A percentile compares a stretch with the other conserved stretches of the same genome.
phyloP scores from a whole-genome alignment of 2,329 filamentous ascomycete genomes.

The Aspergillus tubingensis region DNA sequence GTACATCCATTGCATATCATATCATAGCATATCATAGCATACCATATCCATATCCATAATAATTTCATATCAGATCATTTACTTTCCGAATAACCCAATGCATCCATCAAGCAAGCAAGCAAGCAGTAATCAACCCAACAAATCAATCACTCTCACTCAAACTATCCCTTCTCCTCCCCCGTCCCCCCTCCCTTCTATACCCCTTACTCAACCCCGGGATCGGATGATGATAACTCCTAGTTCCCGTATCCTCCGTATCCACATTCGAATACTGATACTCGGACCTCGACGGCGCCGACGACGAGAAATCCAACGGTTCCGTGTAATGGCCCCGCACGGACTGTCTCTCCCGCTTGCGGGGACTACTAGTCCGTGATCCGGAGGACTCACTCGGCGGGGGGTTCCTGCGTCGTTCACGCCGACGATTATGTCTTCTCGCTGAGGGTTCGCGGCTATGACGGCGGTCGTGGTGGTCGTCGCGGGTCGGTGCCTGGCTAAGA shows the following conservation, averaged over 20 bases:
- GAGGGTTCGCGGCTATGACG: conserved; percentile 30
- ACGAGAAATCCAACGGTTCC: conserved; percentile 47
- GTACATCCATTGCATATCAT: not conserved
- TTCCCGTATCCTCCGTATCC: conserved; percentile 49
- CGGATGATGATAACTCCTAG: conserved; percentile 59
- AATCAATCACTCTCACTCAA: conserved; percentile 55
- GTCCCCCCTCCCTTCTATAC: conserved; percentile 40
- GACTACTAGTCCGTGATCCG: conserved; percentile 38
- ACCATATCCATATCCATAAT: not conserved
- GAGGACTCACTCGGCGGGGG: conserved; percentile 22
- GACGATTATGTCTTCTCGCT: conserved; percentile 33
- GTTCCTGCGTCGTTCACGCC: conserved; percentile 31
- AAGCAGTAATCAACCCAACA: too few species aligned
- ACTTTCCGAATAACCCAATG: too few species aligned
- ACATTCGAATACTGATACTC: conserved; percentile 46
- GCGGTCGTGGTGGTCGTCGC: conserved; percentile 26
- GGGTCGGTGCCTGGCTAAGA: conserved; percentile 39
- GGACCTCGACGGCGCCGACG: conserved; percentile 39
- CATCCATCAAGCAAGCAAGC: too few species aligned
- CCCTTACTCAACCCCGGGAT: conserved; percentile 56
- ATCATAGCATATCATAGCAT: not conserved
- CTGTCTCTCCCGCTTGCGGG: conserved; percentile 39
- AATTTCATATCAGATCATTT: conserved; percentile 10
- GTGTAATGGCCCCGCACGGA: conserved; percentile 44
- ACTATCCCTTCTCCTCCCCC: conserved; percentile 52